Evolutionary conservation across 805 yeast species (phyloP).

Genomic region (Candida ponderosae): DNA sequence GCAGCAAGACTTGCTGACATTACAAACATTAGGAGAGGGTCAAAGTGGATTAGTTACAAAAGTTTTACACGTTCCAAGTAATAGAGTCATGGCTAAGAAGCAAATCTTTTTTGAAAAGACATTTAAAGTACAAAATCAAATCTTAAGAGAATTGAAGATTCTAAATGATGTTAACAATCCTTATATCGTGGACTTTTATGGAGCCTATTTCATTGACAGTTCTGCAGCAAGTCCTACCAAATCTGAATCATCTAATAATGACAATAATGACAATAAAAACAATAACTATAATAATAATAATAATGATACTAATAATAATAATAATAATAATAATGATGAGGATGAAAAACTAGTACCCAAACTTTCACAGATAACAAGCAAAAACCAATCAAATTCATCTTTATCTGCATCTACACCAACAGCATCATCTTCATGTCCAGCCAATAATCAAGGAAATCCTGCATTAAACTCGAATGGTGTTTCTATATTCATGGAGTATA

Average conservation of each 20-base stretch:
- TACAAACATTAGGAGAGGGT: constrained; percentile 84
- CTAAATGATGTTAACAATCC: constrained; percentile 85
- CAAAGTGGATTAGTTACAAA: constrained; percentile 90
- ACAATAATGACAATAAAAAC: too few species aligned
- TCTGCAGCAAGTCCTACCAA: constrained; percentile 7
- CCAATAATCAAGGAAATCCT: constrained; percentile 10
- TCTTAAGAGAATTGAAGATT: constrained; percentile 80
- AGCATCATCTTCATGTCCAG: neutral
- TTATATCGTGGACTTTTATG: constrained; percentile 83
- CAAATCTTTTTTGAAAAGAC: constrained; percentile 81
- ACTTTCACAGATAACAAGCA: neutral
- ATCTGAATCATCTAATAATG: neutral
- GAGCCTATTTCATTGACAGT: constrained; percentile 69
- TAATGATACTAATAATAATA: constrained; percentile 1
- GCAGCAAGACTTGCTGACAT: constrained; percentile 61
- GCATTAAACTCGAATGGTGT: constrained; percentile 47
- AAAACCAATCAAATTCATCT: neutral
- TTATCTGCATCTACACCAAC: neutral
- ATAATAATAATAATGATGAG: neutral
- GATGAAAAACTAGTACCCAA: constrained; percentile 5
- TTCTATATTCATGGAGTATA: constrained; percentile 90
- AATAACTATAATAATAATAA: constrained; percentile 1
- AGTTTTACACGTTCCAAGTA: constrained; percentile 83
- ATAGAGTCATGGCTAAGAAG: constrained; percentile 85
- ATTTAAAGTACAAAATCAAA: constrained; percentile 70